Evolutionary conservation across 1,284 basidiomycete species (phyloP).

Genomic region (Tilletiopsis washingtonensis): DNA sequence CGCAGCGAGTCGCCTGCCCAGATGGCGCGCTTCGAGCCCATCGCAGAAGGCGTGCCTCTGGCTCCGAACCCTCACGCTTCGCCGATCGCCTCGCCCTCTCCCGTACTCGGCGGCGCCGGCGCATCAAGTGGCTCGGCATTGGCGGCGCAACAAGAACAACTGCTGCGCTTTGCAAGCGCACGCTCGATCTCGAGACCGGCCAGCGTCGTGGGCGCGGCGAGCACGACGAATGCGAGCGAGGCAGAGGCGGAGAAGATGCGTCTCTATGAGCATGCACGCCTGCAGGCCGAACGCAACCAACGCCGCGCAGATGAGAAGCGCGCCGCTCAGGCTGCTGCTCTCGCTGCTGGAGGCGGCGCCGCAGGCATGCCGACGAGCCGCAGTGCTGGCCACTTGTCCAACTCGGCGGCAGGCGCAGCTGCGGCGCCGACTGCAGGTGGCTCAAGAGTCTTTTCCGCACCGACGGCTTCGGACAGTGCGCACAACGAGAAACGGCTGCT

Average conservation of each 20-base stretch:
- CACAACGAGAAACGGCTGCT: constrained; percentile 32
- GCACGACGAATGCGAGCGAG: background rate
- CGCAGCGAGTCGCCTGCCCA: background rate
- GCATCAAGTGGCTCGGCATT: constrained; percentile 3
- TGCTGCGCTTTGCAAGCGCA: background rate
- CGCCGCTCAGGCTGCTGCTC: background rate
- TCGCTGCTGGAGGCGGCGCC: too few species aligned
- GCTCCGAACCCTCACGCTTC: constrained; percentile 2
- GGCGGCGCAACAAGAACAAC: constrained; percentile 1
- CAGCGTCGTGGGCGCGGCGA: background rate
- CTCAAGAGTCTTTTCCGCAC: background rate
- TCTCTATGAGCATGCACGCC: constrained; percentile 37
- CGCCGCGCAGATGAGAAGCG: constrained; percentile 19
- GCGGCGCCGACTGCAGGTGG: background rate
- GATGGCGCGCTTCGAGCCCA: background rate
- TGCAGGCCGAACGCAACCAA: constrained; percentile 38
- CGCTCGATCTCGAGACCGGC: background rate
- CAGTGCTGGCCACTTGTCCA: background rate
- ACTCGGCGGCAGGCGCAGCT: background rate
- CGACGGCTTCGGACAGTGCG: constrained; percentile 5
- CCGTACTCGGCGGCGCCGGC: background rate
- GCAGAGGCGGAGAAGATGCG: constrained; percentile 39
- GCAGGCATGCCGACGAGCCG: background rate
- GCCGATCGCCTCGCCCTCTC: constrained; percentile 1
- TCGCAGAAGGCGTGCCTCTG: background rate